Evolutionary conservation across 148 eudicot species (phyloP).

Genomic region (Hydrangea macrophylla): DNA sequence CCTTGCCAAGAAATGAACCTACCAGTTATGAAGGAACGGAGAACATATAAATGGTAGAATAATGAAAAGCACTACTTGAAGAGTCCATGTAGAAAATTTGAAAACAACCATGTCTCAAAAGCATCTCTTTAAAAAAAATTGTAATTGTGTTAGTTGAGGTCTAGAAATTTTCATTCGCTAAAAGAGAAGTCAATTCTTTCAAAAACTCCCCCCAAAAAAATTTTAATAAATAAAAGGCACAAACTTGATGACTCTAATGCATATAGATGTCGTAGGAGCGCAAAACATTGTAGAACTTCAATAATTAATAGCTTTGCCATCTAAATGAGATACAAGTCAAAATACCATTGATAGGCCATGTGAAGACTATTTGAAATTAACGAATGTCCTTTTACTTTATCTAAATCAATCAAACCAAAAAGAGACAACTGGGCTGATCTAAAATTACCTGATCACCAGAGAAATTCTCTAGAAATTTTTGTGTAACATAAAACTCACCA

Average conservation of each 20-base stretch:
- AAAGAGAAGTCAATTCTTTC: background rate
- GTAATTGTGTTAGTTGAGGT: background rate
- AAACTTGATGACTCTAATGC: background rate
- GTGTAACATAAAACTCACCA: conserved; percentile 83
- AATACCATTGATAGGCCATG: background rate
- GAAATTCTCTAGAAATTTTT: conserved; percentile 90
- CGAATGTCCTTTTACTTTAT: background rate
- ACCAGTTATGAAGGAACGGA: conserved; percentile 21
- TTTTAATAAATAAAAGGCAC: no score
- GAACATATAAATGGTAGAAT: conserved; percentile 4
- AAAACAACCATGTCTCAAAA: no score
- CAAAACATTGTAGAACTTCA: background rate
- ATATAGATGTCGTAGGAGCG: background rate
- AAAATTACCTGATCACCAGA: conserved; percentile 84
- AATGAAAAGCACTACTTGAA: background rate
- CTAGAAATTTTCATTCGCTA: background rate
- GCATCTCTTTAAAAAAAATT: background rate
- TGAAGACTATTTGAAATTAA: no score
- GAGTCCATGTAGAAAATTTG: background rate
- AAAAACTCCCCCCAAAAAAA: no score
- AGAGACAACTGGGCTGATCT: background rate
- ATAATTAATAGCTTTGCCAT: background rate
- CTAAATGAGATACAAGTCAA: background rate
- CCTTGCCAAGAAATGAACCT: conserved; percentile 97
- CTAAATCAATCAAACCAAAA: background rate